phyloP scores from a whole-genome alignment of 495 filamentous ascomycete species.

The Penicillium parvum region DNA sequence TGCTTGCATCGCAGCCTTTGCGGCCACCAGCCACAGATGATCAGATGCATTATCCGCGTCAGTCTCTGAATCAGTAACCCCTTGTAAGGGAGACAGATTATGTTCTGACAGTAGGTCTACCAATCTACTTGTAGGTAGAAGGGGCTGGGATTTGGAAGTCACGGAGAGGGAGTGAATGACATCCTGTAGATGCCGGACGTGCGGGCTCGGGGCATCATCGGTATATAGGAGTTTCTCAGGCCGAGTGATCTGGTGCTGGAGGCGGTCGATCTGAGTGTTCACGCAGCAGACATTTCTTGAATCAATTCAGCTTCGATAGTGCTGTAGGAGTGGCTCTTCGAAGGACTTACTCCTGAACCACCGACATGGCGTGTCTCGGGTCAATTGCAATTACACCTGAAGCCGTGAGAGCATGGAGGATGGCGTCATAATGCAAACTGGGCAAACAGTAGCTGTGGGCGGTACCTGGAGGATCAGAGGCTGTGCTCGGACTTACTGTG shows the following conservation, averaged over 20 bases:
- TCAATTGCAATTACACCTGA: neutral
- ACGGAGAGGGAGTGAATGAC: slow-evolving; percentile 67
- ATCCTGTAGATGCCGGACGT: slow-evolving; percentile 47
- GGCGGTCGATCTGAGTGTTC: slow-evolving; percentile 73
- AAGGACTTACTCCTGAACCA: slow-evolving; percentile 21
- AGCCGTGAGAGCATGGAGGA: neutral
- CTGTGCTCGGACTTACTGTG: too few species aligned
- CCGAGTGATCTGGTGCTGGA: slow-evolving; percentile 50
- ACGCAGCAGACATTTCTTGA: slow-evolving; percentile 72
- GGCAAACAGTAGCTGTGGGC: too few species aligned
- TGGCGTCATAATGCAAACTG: slow-evolving; percentile 20
- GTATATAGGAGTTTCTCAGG: slow-evolving; percentile 19
- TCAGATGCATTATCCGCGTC: slow-evolving; percentile 57
- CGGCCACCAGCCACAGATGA: slow-evolving; percentile 80
- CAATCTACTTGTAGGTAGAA: slow-evolving; percentile 51
- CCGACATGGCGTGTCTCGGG: slow-evolving; percentile 17
- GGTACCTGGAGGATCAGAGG: too few species aligned
- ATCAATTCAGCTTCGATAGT: neutral
- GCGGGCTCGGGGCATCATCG: slow-evolving; percentile 11
- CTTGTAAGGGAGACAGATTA: slow-evolving; percentile 13
- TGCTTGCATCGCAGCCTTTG: slow-evolving; percentile 80
- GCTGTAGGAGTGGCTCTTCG: slow-evolving; percentile 5
- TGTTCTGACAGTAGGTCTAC: slow-evolving; percentile 57
- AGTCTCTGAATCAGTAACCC: neutral
- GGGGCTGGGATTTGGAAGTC: slow-evolving; percentile 50